phyloP scores from a whole-genome alignment of 768 basidiomycete genomes.

The Agaricus sinodeliciosus region DNA sequence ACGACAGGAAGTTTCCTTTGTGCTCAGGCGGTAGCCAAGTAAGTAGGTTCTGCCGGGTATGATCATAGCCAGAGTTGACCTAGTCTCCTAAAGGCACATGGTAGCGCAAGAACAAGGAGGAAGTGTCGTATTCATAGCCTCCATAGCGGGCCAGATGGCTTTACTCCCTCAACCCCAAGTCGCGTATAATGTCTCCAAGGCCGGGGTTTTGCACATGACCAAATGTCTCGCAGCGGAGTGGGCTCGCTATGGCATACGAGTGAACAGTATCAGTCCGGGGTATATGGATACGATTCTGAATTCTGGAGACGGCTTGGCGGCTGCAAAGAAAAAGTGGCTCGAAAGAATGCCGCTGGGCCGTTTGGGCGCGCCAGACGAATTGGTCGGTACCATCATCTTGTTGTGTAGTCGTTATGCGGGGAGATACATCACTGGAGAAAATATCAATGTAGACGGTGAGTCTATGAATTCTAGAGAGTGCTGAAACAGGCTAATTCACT shows the following conservation, averaged over 20 bases:
- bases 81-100: conserved; percentile 26
- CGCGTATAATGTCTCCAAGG: conserved; percentile 37
- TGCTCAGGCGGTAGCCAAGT: conserved; percentile 33
- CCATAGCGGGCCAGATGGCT: conserved; percentile 34
- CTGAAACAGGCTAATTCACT: no score
- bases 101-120: conserved; percentile 33
- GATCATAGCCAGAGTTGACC: not conserved
- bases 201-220: conserved; percentile 31
- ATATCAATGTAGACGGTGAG: conserved; percentile 36
- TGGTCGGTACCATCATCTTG: conserved; percentile 31
- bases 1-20: conserved; percentile 40
- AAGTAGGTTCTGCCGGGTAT: not conserved
- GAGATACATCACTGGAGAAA: conserved; percentile 35
- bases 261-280: conserved; percentile 37
- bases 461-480: not conserved
- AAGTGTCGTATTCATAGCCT: conserved; percentile 35
- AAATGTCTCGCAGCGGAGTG: conserved; percentile 36
- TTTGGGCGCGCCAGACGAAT: conserved; percentile 34
- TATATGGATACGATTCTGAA: conserved; percentile 39
- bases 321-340: conserved; percentile 28
- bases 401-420: conserved; percentile 33
- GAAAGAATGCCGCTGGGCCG: conserved; percentile 35
- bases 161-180: conserved; percentile 37
- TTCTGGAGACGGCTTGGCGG: conserved; percentile 23
- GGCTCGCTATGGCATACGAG: conserved; percentile 33